phyloP scores from a whole-genome alignment of 345 rosid species.

The Diplotaxis tenuifolia region DNA sequence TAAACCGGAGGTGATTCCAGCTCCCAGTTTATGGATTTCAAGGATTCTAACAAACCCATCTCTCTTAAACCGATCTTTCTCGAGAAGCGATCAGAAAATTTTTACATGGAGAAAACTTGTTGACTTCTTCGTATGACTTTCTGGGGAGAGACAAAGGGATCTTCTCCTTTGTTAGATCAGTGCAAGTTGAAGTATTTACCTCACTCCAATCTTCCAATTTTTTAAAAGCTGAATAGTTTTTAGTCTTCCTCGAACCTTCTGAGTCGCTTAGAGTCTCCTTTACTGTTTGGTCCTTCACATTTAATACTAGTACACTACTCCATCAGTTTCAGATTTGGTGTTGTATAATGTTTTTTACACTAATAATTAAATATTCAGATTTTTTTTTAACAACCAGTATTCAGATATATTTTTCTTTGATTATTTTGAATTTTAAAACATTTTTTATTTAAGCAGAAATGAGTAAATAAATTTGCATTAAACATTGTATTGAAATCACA shows the following conservation, averaged over 20 bases:
- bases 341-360: too few species aligned
- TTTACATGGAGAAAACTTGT: background rate
- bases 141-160: background rate
- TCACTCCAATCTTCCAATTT: too few species aligned
- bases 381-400: too few species aligned
- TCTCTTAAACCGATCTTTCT: background rate
- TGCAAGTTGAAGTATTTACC: constrained; percentile 10
- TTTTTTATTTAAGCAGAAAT: too few species aligned
- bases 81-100: background rate
- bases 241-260: constrained; percentile 13
- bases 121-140: background rate
- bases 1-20: constrained; percentile 69
- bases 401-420: too few species aligned
- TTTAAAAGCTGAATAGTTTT: background rate
- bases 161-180: constrained; percentile 9
- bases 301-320: too few species aligned
- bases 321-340: too few species aligned
- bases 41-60: constrained; percentile 52
- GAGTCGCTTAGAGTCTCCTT: background rate
- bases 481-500: too few species aligned
- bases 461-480: too few species aligned
- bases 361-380: too few species aligned
- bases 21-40: constrained; percentile 62
- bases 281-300: too few species aligned
- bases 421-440: too few species aligned